Percentiles rank a stretch among this genome's conserved stretches.
These are phyloP conservation scores for Casuarina cunninghamiana DNA, from an alignment of 306 rosid genomes.

Conservation along the genomic window DNA sequence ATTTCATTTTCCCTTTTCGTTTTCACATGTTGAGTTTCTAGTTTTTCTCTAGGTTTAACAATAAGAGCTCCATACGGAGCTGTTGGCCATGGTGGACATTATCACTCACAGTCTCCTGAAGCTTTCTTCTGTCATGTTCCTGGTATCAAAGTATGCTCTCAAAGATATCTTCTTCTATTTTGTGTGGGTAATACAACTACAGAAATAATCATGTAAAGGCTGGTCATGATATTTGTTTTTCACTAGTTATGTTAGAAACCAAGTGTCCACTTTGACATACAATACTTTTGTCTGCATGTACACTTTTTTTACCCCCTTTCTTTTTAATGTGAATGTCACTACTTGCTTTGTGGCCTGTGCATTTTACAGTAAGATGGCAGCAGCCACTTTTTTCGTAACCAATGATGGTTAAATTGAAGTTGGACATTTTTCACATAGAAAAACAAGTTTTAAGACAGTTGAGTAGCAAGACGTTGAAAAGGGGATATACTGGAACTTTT, in stretches of 20 bases:
- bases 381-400: neutral
- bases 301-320: neutral
- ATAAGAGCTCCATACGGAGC: constrained; percentile 96
- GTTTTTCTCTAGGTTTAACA: constrained; percentile 67
- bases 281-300: neutral
- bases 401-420: neutral
- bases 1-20: neutral
- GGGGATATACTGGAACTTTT: neutral
- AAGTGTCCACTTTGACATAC: neutral
- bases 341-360: too few species aligned
- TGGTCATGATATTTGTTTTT: neutral
- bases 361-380: neutral
- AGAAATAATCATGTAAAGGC: neutral
- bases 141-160: constrained; percentile 74
- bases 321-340: neutral
- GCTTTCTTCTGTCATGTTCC: constrained; percentile 99
- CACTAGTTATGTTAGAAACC: neutral
- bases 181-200: neutral
- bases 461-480: neutral
- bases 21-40: constrained; percentile 6
- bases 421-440: neutral
- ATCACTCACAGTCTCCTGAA: constrained; percentile 98
- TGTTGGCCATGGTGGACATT: constrained; percentile 99
- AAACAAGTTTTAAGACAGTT: neutral
- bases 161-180: constrained; percentile 15